Conservation (phyloP, 2,329 filamentous ascomycete species). For the Aspergillus neoniger region DNA sequence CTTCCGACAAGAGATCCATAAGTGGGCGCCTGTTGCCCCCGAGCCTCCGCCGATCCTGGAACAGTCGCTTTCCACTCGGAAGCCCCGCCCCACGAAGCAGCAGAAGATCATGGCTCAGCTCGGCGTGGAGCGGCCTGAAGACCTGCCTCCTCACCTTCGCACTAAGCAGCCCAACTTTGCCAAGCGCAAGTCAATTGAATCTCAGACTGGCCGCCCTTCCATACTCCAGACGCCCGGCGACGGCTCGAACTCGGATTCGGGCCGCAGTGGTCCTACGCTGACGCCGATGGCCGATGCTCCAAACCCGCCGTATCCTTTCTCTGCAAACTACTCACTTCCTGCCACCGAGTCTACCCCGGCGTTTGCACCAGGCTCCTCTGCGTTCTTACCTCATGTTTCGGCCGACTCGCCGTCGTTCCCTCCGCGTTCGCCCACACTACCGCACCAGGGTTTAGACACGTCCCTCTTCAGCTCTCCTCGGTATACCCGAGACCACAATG, state of each 20-base stretch:
- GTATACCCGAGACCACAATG: constrained; percentile 39
- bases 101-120: constrained; percentile 91
- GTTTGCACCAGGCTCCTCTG: constrained; percentile 37
- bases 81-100: constrained; percentile 93
- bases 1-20: constrained; percentile 92
- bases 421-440: constrained; percentile 41
- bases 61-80: constrained; percentile 85
- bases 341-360: constrained; percentile 40
- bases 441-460: constrained; percentile 37
- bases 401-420: constrained; percentile 42
- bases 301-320: constrained; percentile 39
- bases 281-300: constrained; percentile 34
- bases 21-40: constrained; percentile 87
- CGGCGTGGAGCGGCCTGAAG: constrained; percentile 85
- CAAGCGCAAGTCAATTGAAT: constrained; percentile 69
- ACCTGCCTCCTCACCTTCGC: constrained; percentile 79
- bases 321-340: constrained; percentile 42
- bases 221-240: constrained; percentile 35
- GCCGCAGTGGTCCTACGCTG: constrained; percentile 37
- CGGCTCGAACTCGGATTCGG: constrained; percentile 32
- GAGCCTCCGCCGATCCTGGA: constrained; percentile 83
- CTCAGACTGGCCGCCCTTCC: constrained; percentile 30
- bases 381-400: constrained; percentile 41
- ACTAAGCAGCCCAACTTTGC: constrained; percentile 70
- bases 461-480: constrained; percentile 46